Base-by-base conservation (phyloP, 1,284 basidiomycete species). In the Sporisorium exsertum region DNA sequence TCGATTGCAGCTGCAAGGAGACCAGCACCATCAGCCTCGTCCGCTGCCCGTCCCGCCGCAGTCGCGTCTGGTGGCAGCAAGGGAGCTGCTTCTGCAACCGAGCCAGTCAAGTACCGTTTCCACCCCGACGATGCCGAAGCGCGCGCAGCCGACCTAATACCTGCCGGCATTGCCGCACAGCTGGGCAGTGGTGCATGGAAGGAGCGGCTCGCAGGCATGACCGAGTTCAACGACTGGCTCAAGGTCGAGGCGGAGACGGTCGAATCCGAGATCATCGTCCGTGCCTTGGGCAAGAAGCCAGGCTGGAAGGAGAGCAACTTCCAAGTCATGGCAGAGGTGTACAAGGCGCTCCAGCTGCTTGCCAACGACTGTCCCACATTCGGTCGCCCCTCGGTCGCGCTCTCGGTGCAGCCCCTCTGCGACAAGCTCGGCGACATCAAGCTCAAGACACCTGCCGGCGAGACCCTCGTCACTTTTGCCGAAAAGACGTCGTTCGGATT, bases 221-320 rank as follows among this genome's bases (percentile, higher is more conserved):
- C 95, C 61, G 93, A 93, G 81, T 90, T 99, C 90, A 89, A 90
- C 6, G 87, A 88, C 7, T 99, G 96, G 96, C 87, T 94, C 6
- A 91, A 93, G 69, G 88, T 88, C 6, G 88, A 90, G 5, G 89
- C 90, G 15, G 89, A 90, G 37, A 88, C 89, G 1, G 87, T 94
- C 1, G 96, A 99, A 78, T 91, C 92, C 26, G 97, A 99, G 86
- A 89, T 99, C 12, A 86, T 99, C 52, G 90, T 98, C 18, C 90
- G 96, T n/a, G 92, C 93, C 77, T 87, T 99, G 58, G 91, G 90
- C 26, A 98, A 97, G 88, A 95, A 93, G 81, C 90, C 89, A 2
- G 95, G 96, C 1, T 97, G 94, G 95, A 90, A 89, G 45, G 97
- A 99, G 87, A 99, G 97, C 89, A 99, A 99, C 83, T 99, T 99